Evolutionary conservation across 1,284 basidiomycete genomes (phyloP).

Genomic region (Ustilago sp.): DNA sequence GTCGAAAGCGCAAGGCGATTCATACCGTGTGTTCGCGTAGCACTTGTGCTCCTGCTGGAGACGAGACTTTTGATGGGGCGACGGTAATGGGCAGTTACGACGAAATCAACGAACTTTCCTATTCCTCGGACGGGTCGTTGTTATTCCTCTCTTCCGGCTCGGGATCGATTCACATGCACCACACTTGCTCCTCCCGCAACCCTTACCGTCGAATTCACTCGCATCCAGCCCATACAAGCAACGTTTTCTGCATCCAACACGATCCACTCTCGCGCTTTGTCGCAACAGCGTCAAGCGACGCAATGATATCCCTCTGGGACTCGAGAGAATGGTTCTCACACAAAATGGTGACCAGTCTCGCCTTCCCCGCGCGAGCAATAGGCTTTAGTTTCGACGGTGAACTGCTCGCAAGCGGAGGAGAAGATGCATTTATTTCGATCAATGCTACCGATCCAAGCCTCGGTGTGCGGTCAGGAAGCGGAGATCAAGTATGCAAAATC

Average conservation of each 20-base stretch:
- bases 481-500: slow-evolving; percentile 45
- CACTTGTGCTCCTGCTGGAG: slow-evolving; percentile 2
- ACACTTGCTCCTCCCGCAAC: slow-evolving; percentile 16
- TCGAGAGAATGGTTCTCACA: slow-evolving; percentile 36
- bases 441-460: slow-evolving; percentile 17
- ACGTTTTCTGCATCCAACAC: slow-evolving; percentile 59
- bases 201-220: slow-evolving; percentile 32
- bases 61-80: not conserved
- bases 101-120: slow-evolving; percentile 64
- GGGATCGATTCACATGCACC: slow-evolving; percentile 50
- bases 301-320: slow-evolving; percentile 58
- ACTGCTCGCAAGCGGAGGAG: slow-evolving; percentile 60
- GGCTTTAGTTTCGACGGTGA: slow-evolving; percentile 65
- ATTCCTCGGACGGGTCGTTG: slow-evolving; percentile 55
- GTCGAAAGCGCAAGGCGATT: slow-evolving; percentile 18
- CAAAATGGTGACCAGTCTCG: slow-evolving; percentile 45
- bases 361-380: slow-evolving; percentile 55
- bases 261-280: slow-evolving; percentile 55
- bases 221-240: slow-evolving; percentile 53
- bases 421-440: slow-evolving; percentile 56
- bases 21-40: slow-evolving; percentile 47
- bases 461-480: not conserved
- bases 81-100: slow-evolving; percentile 28
- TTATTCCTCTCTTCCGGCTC: slow-evolving; percentile 59
- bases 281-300: slow-evolving; percentile 56